phyloP scores from a whole-genome alignment of 2,329 filamentous ascomycete genomes.

The Cytospora chrysosperma region DNA sequence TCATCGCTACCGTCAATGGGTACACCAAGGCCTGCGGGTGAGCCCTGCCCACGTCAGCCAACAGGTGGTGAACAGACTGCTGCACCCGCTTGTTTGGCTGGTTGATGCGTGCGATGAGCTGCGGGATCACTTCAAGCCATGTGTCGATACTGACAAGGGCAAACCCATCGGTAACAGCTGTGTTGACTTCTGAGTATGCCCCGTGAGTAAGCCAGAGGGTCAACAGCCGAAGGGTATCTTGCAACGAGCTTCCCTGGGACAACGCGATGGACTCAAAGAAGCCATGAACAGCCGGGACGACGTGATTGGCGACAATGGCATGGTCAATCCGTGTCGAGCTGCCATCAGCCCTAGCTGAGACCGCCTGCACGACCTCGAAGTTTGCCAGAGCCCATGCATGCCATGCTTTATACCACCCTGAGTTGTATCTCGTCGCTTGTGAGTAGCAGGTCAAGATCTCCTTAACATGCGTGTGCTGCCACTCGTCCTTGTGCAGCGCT shows the following conservation, averaged over 20 bases:
- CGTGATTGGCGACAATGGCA: conserved; percentile 75
- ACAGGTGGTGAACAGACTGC: conserved; percentile 84
- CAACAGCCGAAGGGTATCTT: conserved; percentile 88
- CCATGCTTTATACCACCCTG: conserved; percentile 98
- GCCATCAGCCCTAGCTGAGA: conserved; percentile 65
- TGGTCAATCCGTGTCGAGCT: conserved; percentile 51
- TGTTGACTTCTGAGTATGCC: conserved; percentile 81
- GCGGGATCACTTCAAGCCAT: conserved; percentile 97
- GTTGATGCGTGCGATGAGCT: conserved; percentile 95
- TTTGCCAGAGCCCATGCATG: conserved; percentile 98
- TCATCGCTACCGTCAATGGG: conserved; percentile 96
- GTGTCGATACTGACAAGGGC: conserved; percentile 92
- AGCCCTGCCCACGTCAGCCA: conserved; percentile 88
- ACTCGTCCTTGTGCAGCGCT: conserved; percentile 79
- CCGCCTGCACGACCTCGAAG: conserved; percentile 91
- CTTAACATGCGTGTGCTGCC: conserved; percentile 81
- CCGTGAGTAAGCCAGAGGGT: conserved; percentile 97
- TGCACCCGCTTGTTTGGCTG: conserved; percentile 89
- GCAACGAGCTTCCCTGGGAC: conserved; percentile 86
- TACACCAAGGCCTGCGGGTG: conserved; percentile 97
- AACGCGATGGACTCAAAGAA: conserved; percentile 98
- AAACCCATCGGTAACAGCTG: conserved; percentile 86
- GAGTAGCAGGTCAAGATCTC: conserved; percentile 91
- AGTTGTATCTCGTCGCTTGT: conserved; percentile 90
- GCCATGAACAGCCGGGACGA: conserved; percentile 89